A percentile compares a stretch with the other conserved stretches of the same genome.
Conservation (phyloP, 139 green algal species). For the Chlamydomonas applanata region DNA sequence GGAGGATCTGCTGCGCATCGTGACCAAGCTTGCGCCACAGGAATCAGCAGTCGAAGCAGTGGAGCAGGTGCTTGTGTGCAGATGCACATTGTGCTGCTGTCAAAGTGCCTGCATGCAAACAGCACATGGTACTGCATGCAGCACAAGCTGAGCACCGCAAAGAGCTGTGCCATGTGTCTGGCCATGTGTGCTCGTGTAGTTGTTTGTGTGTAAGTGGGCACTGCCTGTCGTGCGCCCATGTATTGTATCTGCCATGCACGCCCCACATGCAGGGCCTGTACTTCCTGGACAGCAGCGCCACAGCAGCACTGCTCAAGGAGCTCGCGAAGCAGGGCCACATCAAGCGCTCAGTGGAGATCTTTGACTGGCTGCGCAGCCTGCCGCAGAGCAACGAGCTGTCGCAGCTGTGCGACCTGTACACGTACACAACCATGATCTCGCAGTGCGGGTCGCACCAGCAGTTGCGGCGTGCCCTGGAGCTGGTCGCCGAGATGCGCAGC, state of each 20-base stretch:
- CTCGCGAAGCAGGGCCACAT: constrained; percentile 62
- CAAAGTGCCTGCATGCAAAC: no score
- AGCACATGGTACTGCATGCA: no score
- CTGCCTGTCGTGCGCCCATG: no score
- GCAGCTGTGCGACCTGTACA: constrained; percentile 81
- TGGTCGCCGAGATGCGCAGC: constrained; percentile 72
- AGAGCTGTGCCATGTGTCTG: no score
- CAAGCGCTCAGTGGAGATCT: constrained; percentile 68
- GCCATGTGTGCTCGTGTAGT: no score
- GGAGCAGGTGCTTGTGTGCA: constrained; percentile 16
- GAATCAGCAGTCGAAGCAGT: constrained; percentile 43
- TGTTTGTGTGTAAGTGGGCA: no score
- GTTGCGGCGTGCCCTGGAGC: constrained; percentile 64
- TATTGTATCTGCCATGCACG: constrained; percentile 3
- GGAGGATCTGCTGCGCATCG: constrained; percentile 46
- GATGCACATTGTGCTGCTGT: no score
- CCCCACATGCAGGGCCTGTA: constrained; percentile 54
- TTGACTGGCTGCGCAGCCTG: constrained; percentile 80
- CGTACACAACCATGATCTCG: constrained; percentile 85
- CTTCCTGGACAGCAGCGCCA: constrained; percentile 70
- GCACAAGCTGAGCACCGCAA: no score
- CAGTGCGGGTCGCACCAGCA: constrained; percentile 68
- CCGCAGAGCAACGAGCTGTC: constrained; percentile 55
- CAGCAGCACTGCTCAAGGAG: constrained; percentile 84
- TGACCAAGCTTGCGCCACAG: constrained; percentile 43